A percentile compares a stretch with the other conserved stretches of the same genome.
Evolutionary conservation across 352 stramenopile genomes (phyloP).

Genomic region (Thalassiosira hispida): DNA sequence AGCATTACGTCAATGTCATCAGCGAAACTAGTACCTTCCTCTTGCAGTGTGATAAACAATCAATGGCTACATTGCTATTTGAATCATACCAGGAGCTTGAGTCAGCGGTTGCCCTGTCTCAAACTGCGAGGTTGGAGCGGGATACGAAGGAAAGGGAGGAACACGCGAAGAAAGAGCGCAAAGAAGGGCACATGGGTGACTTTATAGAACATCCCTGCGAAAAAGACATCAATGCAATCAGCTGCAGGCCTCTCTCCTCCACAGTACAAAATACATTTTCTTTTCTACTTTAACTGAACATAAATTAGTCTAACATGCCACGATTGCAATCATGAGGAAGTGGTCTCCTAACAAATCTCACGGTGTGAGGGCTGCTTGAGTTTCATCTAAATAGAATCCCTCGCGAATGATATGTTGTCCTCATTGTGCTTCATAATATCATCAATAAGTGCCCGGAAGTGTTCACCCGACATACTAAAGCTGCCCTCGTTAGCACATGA

Average conservation of each 20-base stretch:
- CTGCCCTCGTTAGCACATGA: constrained; percentile 2
- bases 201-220: constrained; percentile 61
- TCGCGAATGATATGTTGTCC: constrained; percentile 23
- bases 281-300: constrained; percentile 25
- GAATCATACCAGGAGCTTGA: constrained; percentile 49
- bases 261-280: constrained; percentile 55
- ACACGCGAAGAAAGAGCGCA: constrained; percentile 45
- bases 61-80: constrained; percentile 41
- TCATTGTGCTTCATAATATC: constrained; percentile 24
- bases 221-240: constrained; percentile 62
- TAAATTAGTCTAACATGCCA: not conserved
- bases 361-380: too few species aligned
- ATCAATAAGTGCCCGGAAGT: constrained; percentile 27
- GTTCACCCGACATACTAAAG: constrained; percentile 21
- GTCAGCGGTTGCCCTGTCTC: constrained; percentile 44
- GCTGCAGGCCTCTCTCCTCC: constrained; percentile 44
- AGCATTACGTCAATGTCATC: constrained; percentile 60
- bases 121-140: constrained; percentile 53
- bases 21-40: constrained; percentile 75
- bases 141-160: constrained; percentile 46
- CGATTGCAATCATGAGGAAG: not conserved
- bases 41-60: constrained; percentile 53
- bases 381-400: too few species aligned
- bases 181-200: constrained; percentile 54
- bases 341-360: not conserved